Conservation (phyloP, 495 filamentous ascomycete genomes). For the Tuber magnatum region DNA sequence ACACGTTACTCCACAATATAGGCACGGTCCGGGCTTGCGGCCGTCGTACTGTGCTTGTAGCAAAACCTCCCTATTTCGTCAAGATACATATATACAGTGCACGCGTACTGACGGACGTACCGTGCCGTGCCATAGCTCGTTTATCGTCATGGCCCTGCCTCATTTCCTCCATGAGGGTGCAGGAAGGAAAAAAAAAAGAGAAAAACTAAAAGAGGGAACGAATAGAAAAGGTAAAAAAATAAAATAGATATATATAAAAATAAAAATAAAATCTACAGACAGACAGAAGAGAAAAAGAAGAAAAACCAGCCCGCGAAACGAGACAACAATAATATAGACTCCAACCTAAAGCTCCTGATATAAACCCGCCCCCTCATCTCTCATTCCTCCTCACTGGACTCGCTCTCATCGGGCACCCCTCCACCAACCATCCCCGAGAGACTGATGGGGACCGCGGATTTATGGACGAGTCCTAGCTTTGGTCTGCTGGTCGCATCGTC, state of each 20-base stretch:
- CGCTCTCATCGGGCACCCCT: slow-evolving; percentile 7
- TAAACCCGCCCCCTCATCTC: slow-evolving; percentile 4
- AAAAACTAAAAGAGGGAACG: neutral
- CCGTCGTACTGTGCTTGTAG: neutral
- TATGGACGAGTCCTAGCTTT: slow-evolving; percentile 7
- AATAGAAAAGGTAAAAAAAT: slow-evolving; percentile 1
- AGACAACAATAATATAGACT: neutral
- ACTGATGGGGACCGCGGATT: slow-evolving; percentile 9
- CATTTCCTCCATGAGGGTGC: neutral
- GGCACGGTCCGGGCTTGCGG: neutral
- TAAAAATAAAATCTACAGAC: neutral
- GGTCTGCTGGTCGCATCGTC: slow-evolving; percentile 15
- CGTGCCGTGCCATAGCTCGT: neutral
- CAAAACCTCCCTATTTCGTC: neutral
- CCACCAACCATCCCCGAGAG: slow-evolving; percentile 9
- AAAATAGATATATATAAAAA: too few species aligned
- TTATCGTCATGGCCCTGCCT: neutral
- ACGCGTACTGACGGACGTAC: neutral
- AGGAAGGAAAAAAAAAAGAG: neutral
- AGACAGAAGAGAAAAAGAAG: neutral
- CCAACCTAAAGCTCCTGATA: neutral
- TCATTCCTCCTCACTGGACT: slow-evolving; percentile 15
- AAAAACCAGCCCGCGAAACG: neutral
- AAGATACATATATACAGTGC: neutral
- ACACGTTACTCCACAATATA: neutral